Percentiles rank a stretch among this genome's conserved stretches.
These are phyloP conservation scores for Miscanthus lutarioriparius DNA, from an alignment of 176 grass and related monocot genomes.

Conservation along the genomic window DNA sequence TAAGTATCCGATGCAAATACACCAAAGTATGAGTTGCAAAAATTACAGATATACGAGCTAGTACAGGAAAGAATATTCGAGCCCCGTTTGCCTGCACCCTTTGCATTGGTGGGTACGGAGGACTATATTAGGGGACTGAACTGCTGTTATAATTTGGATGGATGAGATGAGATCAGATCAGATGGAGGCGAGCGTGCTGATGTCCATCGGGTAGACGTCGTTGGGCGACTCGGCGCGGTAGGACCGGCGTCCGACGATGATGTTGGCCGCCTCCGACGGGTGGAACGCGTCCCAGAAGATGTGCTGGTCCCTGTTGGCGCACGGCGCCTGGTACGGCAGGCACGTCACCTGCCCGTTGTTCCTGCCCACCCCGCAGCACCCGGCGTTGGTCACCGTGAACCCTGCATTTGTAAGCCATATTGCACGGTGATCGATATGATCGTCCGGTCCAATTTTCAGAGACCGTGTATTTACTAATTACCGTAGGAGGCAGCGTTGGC, in stretches of 20 bases:
- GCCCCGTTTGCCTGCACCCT: not conserved
- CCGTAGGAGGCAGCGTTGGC: slow-evolving; percentile 44
- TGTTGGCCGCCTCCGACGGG: slow-evolving; percentile 82
- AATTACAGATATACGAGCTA: slow-evolving; percentile 3
- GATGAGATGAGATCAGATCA: slow-evolving; percentile 38
- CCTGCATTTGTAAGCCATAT: slow-evolving; percentile 10
- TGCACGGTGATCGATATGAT: too few relatives aligned
- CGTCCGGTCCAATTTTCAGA: not conserved
- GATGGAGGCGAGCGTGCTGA: slow-evolving; percentile 61
- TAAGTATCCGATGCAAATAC: slow-evolving; percentile 2
- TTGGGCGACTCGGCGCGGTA: slow-evolving; percentile 61
- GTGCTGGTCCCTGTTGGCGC: slow-evolving; percentile 70
- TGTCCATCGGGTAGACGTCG: slow-evolving; percentile 88
- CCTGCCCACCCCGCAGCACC: slow-evolving; percentile 94
- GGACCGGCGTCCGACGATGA: slow-evolving; percentile 75
- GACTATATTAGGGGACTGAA: not conserved
- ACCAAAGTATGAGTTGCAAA: not conserved
- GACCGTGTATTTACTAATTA: too few relatives aligned
- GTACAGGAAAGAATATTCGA: not conserved
- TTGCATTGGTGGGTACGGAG: not conserved
- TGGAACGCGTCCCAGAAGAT: slow-evolving; percentile 99
- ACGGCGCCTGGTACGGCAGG: slow-evolving; percentile 80
- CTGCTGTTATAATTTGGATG: too few relatives aligned
- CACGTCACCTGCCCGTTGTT: slow-evolving; percentile 99
- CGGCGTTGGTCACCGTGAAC: slow-evolving; percentile 60